Evolutionary conservation across 805 yeast genomes (phyloP).

Genomic region (Huiozyma sinensis): DNA sequence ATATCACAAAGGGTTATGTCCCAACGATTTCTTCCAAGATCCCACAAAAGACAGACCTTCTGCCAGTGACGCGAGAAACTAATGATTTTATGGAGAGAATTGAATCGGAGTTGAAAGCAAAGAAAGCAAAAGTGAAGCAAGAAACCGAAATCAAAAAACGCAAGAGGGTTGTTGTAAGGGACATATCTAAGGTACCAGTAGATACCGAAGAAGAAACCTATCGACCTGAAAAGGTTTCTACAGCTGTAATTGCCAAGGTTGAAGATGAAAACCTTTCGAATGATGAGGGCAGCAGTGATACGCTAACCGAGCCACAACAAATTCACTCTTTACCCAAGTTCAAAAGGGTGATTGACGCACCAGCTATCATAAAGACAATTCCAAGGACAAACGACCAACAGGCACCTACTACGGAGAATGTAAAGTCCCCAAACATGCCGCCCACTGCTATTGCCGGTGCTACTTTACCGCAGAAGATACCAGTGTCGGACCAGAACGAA

Average conservation of each 20-base stretch:
- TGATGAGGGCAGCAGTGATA: not conserved
- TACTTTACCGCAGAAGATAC: constrained; percentile 24
- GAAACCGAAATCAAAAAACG: not conserved
- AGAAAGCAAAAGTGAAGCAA: not conserved
- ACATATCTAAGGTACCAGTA: not conserved
- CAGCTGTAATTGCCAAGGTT: not conserved
- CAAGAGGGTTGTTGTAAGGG: not conserved
- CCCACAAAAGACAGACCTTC: constrained; percentile 5
- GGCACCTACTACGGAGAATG: no score
- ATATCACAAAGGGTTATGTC: not conserved
- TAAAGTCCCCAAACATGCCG: no score
- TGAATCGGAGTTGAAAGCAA: not conserved
- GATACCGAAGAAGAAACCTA: not conserved
- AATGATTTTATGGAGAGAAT: constrained; percentile 5
- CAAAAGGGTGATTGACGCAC: constrained; percentile 1
- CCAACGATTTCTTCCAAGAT: not conserved
- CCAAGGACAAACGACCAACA: not conserved
- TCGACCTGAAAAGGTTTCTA: not conserved
- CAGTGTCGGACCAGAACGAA: constrained; percentile 14
- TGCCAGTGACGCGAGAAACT: constrained; percentile 5
- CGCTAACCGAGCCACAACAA: not conserved
- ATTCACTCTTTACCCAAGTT: constrained; percentile 1
- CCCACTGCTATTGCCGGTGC: constrained; percentile 22
- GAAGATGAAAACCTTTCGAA: not conserved
- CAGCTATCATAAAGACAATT: not conserved